Conservation (phyloP, 495 filamentous ascomycete genomes). For the Penicillium longicatenatum region DNA sequence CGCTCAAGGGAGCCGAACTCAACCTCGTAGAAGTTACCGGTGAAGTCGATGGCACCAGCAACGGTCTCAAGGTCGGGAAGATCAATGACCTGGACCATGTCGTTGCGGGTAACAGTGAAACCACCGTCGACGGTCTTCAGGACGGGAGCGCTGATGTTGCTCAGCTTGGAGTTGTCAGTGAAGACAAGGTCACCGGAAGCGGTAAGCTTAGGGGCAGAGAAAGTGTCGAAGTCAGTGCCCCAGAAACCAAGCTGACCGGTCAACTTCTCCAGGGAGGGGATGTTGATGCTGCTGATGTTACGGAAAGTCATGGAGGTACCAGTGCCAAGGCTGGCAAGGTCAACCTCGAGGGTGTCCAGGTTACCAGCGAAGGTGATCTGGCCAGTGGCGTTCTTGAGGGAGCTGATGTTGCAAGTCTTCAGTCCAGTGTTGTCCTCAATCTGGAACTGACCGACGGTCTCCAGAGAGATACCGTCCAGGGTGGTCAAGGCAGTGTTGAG, state of each 20-base stretch:
- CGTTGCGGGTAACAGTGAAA: constrained; percentile 87
- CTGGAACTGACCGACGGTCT: constrained; percentile 60
- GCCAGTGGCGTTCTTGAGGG: constrained; percentile 66
- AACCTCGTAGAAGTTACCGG: constrained; percentile 76
- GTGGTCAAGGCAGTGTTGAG: constrained; percentile 77
- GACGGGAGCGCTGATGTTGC: constrained; percentile 72
- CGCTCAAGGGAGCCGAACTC: constrained; percentile 66
- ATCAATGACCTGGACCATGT: constrained; percentile 61
- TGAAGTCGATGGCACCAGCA: constrained; percentile 84
- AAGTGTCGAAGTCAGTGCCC: constrained; percentile 68
- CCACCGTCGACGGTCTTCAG: constrained; percentile 73
- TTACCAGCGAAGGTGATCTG: constrained; percentile 62
- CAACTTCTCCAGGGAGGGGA: constrained; percentile 76
- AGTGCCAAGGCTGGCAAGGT: constrained; percentile 76
- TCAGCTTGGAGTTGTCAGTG: constrained; percentile 72
- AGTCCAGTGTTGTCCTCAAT: constrained; percentile 82
- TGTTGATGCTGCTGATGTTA: constrained; percentile 71
- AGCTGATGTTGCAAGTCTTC: constrained; percentile 65
- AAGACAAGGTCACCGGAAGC: constrained; percentile 74
- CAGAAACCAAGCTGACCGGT: constrained; percentile 83
- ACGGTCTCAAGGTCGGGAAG: constrained; percentile 70
- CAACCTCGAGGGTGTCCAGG: constrained; percentile 59
- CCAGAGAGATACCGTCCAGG: constrained; percentile 77
- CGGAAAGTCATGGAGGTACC: constrained; percentile 85
- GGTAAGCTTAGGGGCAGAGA: constrained; percentile 81